phyloP scores from a whole-genome alignment of 441 rosid genomes.

The Erodium texanum region DNA sequence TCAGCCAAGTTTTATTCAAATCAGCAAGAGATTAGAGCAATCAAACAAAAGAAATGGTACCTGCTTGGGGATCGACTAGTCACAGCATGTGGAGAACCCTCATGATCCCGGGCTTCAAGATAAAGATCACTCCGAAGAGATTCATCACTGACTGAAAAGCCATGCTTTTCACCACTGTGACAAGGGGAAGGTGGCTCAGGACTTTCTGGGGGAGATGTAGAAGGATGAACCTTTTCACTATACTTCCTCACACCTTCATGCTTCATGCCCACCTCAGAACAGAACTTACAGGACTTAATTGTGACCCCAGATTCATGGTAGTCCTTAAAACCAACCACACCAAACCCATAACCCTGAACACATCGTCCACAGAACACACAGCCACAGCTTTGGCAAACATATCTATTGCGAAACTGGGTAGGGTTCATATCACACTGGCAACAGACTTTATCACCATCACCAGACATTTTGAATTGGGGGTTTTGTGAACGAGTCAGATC shows the following conservation, averaged over 20 bases:
- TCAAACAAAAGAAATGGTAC: constrained; percentile 24
- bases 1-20: not conserved
- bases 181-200: constrained; percentile 55
- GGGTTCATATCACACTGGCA: constrained; percentile 4
- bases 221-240: constrained; percentile 53
- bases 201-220: constrained; percentile 38
- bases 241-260: constrained; percentile 36
- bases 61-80: constrained; percentile 48
- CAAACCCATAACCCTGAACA: constrained; percentile 8
- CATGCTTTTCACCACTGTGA: constrained; percentile 6
- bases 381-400: too few species aligned
- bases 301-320: constrained; percentile 31
- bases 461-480: not conserved
- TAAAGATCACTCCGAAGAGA: constrained; percentile 31
- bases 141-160: constrained; percentile 13
- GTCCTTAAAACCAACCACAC: constrained; percentile 70
- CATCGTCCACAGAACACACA: too few species aligned
- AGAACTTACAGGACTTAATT: constrained; percentile 83
- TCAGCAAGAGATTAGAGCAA: not conserved
- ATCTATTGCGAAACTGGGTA: too few species aligned
- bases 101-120: constrained; percentile 52
- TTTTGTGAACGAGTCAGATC: not conserved
- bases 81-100: constrained; percentile 27
- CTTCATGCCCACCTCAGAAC: constrained; percentile 57
- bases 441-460: not conserved